A percentile compares a stretch with the other conserved stretches of the same genome.
These are phyloP conservation scores for Diophrys appendiculata DNA, from an alignment of 73 alveolate genomes.

Conservation along the genomic window DNA sequence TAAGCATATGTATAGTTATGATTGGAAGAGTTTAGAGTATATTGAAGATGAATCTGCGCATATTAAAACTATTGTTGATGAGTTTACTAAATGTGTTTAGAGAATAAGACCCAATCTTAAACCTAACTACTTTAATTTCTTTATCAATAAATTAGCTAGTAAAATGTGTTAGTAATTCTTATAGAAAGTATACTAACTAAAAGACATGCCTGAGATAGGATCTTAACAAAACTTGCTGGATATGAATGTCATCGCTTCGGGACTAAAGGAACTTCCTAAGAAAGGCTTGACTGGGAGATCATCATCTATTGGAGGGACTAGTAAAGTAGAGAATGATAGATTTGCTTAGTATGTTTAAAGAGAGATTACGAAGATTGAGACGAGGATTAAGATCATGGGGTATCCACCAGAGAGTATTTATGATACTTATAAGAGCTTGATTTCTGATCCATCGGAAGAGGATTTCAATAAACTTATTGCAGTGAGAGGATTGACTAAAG, in stretches of 20 bases:
- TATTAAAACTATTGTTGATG: neutral
- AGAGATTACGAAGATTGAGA: conserved; percentile 15
- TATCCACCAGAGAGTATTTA: conserved; percentile 19
- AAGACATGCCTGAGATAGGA: conserved; percentile 33
- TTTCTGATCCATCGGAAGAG: conserved; percentile 8
- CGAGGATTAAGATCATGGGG: conserved; percentile 37
- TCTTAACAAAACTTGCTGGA: conserved; percentile 48
- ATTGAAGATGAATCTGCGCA: conserved; percentile 42
- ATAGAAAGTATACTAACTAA: conserved; percentile 35
- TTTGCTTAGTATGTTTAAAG: conserved; percentile 11
- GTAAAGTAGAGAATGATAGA: neutral
- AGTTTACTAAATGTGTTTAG: neutral
- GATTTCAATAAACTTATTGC: conserved; percentile 38
- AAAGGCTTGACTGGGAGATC: conserved; percentile 5
- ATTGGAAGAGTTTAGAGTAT: conserved; percentile 36
- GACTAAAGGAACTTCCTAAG: conserved; percentile 4
- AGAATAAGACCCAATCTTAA: conserved; percentile 10
- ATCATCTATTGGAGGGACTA: no score
- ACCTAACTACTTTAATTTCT: conserved; percentile 21
- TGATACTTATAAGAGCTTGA: conserved; percentile 19
- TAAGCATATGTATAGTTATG: conserved; percentile 1
- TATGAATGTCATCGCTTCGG: conserved; percentile 21
- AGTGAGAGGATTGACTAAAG: conserved; percentile 18
- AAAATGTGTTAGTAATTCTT: conserved; percentile 17
- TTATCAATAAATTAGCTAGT: conserved; percentile 40